These are phyloP conservation scores for Fusarium anthophilum DNA, from an alignment of 2,329 filamentous ascomycete species.

Conservation along the genomic window DNA sequence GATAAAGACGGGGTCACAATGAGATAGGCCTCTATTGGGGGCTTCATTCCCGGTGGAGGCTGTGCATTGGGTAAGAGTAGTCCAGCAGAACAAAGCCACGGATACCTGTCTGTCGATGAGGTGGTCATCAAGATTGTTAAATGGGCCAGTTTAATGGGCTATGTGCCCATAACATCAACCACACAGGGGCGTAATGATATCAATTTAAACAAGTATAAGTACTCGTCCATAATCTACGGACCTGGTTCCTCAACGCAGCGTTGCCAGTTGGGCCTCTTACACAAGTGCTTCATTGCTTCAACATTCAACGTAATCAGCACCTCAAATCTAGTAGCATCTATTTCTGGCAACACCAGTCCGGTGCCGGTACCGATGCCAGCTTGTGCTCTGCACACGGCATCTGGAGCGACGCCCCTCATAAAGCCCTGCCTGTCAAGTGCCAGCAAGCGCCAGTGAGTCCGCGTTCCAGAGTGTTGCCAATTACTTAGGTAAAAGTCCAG, in stretches of 20 bases:
- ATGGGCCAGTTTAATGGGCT: too few species aligned
- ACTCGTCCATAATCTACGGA: accelerated
- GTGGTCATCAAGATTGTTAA: not conserved
- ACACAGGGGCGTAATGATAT: accelerated
- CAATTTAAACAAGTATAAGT: too few species aligned
- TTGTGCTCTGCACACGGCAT: not conserved
- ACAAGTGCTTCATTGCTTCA: not conserved
- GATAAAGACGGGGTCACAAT: accelerated
- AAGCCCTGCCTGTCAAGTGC: not conserved
- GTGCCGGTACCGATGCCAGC: not conserved
- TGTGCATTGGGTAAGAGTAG: too few species aligned
- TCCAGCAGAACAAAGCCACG: accelerated
- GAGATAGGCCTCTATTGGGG: accelerated
- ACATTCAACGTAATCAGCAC: not conserved
- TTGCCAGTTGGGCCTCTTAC: not conserved
- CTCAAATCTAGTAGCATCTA: not conserved
- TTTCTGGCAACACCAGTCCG: not conserved
- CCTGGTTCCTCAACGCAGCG: accelerated
- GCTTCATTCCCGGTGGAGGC: too few species aligned
- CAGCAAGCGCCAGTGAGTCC: accelerated
- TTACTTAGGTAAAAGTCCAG: not conserved
- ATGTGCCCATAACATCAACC: accelerated
- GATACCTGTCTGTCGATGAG: accelerated
- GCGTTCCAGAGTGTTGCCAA: not conserved
- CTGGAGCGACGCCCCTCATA: accelerated